These are phyloP conservation scores for Clausena lansium DNA, from an alignment of 345 rosid genomes.

Conservation along the genomic window DNA sequence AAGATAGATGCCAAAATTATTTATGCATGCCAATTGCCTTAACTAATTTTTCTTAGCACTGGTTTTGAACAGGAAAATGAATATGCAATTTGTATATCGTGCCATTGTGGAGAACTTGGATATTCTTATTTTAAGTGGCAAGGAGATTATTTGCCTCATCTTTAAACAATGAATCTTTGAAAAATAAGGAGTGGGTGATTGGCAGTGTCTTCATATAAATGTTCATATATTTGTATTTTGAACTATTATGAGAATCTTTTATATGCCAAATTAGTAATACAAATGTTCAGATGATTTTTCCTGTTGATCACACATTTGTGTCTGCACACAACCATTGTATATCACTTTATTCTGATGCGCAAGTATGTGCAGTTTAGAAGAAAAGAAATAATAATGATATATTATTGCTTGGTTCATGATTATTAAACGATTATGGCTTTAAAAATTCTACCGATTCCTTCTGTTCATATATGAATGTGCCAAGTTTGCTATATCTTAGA, in stretches of 20 bases:
- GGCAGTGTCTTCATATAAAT: not conserved
- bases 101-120: not conserved
- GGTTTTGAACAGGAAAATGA: not conserved
- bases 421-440: not conserved
- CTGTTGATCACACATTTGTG: not conserved
- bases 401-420: not conserved
- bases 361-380: not conserved
- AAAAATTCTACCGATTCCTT: not conserved
- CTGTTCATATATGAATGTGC: not conserved
- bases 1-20: not conserved
- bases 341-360: not conserved
- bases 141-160: not conserved
- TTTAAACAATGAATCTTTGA: not conserved
- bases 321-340: not conserved
- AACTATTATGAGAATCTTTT: not conserved
- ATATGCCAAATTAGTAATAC: not conserved
- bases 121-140: not conserved
- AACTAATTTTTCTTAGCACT: not conserved
- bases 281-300: not conserved
- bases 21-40: not conserved
- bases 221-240: not conserved
- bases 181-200: not conserved
- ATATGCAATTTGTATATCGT: not conserved
- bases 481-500: not conserved
- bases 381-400: not conserved